phyloP scores from a whole-genome alignment of 192 early-diverging fungal genomes.

The Coemansia sp. region DNA sequence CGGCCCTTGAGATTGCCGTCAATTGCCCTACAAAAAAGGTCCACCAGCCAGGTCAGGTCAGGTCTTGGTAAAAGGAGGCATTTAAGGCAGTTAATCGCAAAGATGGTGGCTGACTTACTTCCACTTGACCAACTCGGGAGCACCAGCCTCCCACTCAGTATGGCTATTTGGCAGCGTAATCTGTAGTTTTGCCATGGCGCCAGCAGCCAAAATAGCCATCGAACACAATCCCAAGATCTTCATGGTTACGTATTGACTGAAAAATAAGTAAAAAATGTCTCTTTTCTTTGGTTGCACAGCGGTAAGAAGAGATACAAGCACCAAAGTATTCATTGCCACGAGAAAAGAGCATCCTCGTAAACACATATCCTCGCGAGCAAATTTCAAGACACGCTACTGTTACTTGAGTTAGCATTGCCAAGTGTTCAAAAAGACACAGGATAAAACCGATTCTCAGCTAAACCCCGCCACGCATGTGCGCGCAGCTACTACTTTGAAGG shows the following conservation, averaged over 20 bases:
- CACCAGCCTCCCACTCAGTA: conserved; percentile 46
- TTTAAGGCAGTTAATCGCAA: background rate
- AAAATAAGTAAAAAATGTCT: background rate
- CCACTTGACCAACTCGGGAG: conserved; percentile 38
- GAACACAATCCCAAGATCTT: conserved; percentile 13
- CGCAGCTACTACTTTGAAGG: background rate
- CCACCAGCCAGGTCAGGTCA: background rate
- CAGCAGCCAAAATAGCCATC: conserved; percentile 20
- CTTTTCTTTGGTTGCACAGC: background rate
- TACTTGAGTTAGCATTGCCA: background rate
- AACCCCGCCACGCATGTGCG: background rate
- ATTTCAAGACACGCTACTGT: conserved; percentile 4
- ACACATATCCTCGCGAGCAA: background rate
- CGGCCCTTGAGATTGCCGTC: conserved; percentile 27
- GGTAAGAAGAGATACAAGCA: background rate
- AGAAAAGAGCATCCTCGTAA: background rate
- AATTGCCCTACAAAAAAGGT: conserved; percentile 20
- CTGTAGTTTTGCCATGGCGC: conserved; percentile 39
- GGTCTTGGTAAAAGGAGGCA: background rate
- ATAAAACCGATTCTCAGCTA: background rate
- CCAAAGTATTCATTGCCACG: background rate
- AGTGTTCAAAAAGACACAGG: background rate
- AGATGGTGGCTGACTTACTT: conserved; percentile 27
- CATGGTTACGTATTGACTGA: background rate
- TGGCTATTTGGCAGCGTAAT: conserved; percentile 47